phyloP scores from a whole-genome alignment of 305 asterid genomes.

The Fraxinus greggii region DNA sequence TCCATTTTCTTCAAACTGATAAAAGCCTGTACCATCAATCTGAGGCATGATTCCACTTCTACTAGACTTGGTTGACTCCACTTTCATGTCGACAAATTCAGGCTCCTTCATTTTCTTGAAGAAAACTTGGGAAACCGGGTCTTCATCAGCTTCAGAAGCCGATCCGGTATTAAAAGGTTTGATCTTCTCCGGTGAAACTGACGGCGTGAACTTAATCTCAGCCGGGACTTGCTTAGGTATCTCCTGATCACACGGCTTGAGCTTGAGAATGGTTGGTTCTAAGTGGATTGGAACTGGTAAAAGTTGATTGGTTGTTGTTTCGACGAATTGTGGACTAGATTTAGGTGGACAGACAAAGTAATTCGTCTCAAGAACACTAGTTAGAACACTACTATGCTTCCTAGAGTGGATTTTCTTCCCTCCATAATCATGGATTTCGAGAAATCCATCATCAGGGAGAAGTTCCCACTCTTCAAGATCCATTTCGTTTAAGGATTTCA shows the following conservation, averaged over 20 bases:
- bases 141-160: conserved; percentile 32
- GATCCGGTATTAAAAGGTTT: conserved; percentile 5
- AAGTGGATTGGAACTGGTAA: conserved; percentile 30
- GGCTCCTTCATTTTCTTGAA: conserved; percentile 71
- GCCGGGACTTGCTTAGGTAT: conserved; percentile 5
- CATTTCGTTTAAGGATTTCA: conserved; percentile 31
- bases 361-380: conserved; percentile 46
- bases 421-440: conserved; percentile 55
- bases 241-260: conserved; percentile 10
- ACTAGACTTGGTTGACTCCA: conserved; percentile 60
- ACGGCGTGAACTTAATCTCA: conserved; percentile 18
- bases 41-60: conserved; percentile 31
- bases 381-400: conserved; percentile 24
- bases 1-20: conserved; percentile 33
- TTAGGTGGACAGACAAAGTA: conserved; percentile 55
- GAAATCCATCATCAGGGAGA: conserved; percentile 59
- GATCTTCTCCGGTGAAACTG: background rate
- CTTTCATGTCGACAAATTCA: conserved; percentile 75
- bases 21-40: conserved; percentile 21
- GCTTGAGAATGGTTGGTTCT: conserved; percentile 7
- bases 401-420: conserved; percentile 55
- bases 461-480: conserved; percentile 83
- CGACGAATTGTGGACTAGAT: conserved; percentile 38
- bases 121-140: conserved; percentile 62
- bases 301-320: conserved; percentile 28